phyloP scores from a whole-genome alignment of 2,329 filamentous ascomycete species.

The Torrubiella hemipterigena region DNA sequence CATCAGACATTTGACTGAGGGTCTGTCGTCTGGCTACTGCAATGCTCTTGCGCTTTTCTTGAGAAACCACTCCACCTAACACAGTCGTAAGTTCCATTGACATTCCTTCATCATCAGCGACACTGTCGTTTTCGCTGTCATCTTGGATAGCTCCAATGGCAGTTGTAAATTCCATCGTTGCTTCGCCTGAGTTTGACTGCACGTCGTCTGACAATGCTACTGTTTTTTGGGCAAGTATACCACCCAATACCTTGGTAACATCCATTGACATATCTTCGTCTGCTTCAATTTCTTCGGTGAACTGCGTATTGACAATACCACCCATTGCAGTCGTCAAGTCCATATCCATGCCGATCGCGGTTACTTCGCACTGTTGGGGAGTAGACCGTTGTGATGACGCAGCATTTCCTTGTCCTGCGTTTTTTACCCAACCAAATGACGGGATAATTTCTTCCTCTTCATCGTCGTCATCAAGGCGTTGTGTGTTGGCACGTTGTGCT shows the following conservation, averaged over 20 bases:
- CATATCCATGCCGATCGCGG: constrained; percentile 36
- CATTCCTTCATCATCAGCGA: constrained; percentile 50
- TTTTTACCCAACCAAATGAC: constrained; percentile 64
- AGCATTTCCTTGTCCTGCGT: constrained; percentile 27
- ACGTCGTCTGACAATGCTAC: background rate
- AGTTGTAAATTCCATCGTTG: constrained; percentile 75
- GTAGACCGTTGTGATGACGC: no score
- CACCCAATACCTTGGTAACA: constrained; percentile 6
- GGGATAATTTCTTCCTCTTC: constrained; percentile 59
- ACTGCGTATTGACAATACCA: constrained; percentile 2
- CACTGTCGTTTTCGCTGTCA: constrained; percentile 22
- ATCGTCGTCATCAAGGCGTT: constrained; percentile 41
- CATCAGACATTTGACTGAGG: constrained; percentile 19
- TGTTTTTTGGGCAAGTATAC: constrained; percentile 4
- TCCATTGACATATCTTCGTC: constrained; percentile 24
- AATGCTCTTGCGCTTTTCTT: constrained; percentile 14
- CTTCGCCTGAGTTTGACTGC: constrained; percentile 1
- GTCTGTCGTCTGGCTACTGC: constrained; percentile 12
- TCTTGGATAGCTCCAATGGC: constrained; percentile 59
- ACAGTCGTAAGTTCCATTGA: constrained; percentile 69
- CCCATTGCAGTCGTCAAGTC: constrained; percentile 30
- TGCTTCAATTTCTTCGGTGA: constrained; percentile 8
- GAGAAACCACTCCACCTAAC: constrained; percentile 40
- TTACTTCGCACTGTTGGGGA: constrained; percentile 6
- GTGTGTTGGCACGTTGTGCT: constrained; percentile 61